These are phyloP conservation scores for Cymbopogon flexuosus DNA, from an alignment of 202 grass and related monocot species.

Conservation along the genomic window DNA sequence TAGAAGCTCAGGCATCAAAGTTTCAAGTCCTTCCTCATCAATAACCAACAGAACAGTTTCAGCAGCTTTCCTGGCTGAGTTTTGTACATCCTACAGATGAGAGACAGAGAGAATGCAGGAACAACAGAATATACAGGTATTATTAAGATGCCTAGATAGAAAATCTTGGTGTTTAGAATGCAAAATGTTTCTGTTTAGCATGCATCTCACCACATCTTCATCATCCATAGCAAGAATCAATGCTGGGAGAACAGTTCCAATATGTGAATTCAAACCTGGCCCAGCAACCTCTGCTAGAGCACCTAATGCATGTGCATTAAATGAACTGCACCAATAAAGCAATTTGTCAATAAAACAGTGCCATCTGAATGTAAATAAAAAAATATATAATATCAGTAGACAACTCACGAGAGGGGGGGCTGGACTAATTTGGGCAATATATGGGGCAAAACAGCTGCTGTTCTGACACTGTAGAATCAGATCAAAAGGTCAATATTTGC, in stretches of 20 bases:
- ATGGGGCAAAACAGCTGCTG: slow-evolving; percentile 88
- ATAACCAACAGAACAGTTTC: slow-evolving; percentile 91
- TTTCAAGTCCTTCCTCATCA: slow-evolving; percentile 82
- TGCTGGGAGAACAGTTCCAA: slow-evolving; percentile 81
- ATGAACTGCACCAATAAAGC: slow-evolving; percentile 63
- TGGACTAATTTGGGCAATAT: slow-evolving; percentile 98
- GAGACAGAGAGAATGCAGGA: background rate
- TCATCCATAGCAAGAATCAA: slow-evolving; percentile 80
- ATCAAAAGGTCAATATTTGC: slow-evolving; percentile 31
- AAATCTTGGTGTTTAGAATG: slow-evolving; percentile 21
- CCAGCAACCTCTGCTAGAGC: slow-evolving; percentile 93
- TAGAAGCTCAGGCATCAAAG: slow-evolving; percentile 76
- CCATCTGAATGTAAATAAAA: slow-evolving; percentile 15
- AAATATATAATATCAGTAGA: slow-evolving; percentile 6
- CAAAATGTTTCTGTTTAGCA: slow-evolving; percentile 8
- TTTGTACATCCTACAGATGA: slow-evolving; percentile 66
- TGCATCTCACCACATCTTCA: slow-evolving; percentile 53
- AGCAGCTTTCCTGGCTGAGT: slow-evolving; percentile 78
- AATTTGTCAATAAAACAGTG: slow-evolving; percentile 31
- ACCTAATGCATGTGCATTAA: slow-evolving; percentile 97
- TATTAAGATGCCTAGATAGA: slow-evolving; percentile 10
- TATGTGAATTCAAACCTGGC: slow-evolving; percentile 84
- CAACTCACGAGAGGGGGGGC: slow-evolving; percentile 80
- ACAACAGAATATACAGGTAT: background rate
- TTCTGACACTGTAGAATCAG: slow-evolving; percentile 72